These are phyloP conservation scores for Aspergillus sp. DNA, from an alignment of 2,329 filamentous ascomycete species.

Conservation along the genomic window DNA sequence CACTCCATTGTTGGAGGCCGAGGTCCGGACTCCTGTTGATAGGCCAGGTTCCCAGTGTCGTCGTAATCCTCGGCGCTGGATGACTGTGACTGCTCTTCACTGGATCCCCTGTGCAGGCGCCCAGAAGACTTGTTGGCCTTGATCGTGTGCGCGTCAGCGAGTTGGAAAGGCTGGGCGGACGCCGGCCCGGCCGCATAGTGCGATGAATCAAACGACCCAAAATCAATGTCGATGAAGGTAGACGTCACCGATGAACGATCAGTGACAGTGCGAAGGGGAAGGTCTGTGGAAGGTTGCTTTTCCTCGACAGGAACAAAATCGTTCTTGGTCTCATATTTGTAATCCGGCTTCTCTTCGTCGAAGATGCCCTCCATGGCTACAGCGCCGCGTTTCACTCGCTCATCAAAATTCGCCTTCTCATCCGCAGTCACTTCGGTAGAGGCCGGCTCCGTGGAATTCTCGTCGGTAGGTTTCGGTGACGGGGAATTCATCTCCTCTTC, in stretches of 20 bases:
- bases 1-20: slow-evolving; percentile 39
- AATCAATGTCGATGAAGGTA: slow-evolving; percentile 47
- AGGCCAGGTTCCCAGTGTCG: slow-evolving; percentile 19
- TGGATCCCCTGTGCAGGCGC: slow-evolving; percentile 32
- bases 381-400: slow-evolving; percentile 48
- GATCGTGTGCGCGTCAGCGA: slow-evolving; percentile 46
- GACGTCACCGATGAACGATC: slow-evolving; percentile 40
- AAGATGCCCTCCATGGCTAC: slow-evolving; percentile 50
- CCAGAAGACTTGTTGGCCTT: slow-evolving; percentile 46
- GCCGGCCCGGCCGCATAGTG: slow-evolving; percentile 45
- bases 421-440: slow-evolving; percentile 30
- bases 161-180: slow-evolving; percentile 42
- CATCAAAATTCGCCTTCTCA: slow-evolving; percentile 47
- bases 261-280: slow-evolving; percentile 42
- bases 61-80: slow-evolving; percentile 18
- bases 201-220: slow-evolving; percentile 42
- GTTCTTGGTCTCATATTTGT: slow-evolving; percentile 48
- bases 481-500: slow-evolving; percentile 32
- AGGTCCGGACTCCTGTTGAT: slow-evolving; percentile 26
- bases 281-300: slow-evolving; percentile 41
- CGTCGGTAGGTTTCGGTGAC: slow-evolving; percentile 14
- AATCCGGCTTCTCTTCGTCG: slow-evolving; percentile 46
- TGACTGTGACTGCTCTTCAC: slow-evolving; percentile 23
- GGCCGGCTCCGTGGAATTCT: slow-evolving; percentile 19
- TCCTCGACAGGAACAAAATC: slow-evolving; percentile 38